Evolutionary conservation across 2,329 filamentous ascomycete species (phyloP), one percentile per base, ranked within the genome.

Genomic region (Penicillium sp.): DNA sequence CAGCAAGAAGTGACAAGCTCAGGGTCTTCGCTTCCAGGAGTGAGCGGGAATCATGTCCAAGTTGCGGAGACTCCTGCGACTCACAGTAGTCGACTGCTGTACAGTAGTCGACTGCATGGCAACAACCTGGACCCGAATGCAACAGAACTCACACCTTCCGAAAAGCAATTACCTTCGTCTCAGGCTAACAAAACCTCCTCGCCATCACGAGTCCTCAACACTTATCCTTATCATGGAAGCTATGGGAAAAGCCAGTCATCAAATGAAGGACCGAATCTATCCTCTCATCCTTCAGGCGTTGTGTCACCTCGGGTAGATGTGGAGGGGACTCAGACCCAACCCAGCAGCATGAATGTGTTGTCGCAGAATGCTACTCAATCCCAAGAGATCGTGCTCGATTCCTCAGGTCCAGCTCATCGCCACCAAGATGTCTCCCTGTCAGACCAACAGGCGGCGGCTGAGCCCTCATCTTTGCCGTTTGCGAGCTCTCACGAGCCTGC

Each of bases 161-260:
- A 46, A 18, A 22, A 35, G n/a, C 49, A 51, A 10, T 51, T 51
- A 9, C 44, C 42, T 32, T 62, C 59, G 6, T 58, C 60, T 26
- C 50, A 55, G 14, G 52, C 44, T 22, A 52, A 52, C 26, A 64
- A 64, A 42, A 59, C 51, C 6, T 69, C 65, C 1, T 68, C 66
- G 14, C 61, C 67, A 40, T 65, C 65, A 14, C 58, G 61, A 24
- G 58, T 69, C 26, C 42, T 60, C 22, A 65, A 67, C 40, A 69
- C 66, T 5, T 64, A 66, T 44, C 55, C 51, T 8, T 63, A 54
- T 29, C 51, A 58, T 44, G 60, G 54, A 18, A 54, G 42, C 40
- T 46, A 54, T 22, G 42, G 50, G 9, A 52, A 53, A 29, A 43
- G 28, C n/a, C 35, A 42, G 16, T 39, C 47, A 23, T 61, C 56